A percentile compares a stretch with the other conserved stretches of the same genome.
Conservation (phyloP, 2,329 filamentous ascomycete genomes). For the Microdochium bolleyi region DNA sequence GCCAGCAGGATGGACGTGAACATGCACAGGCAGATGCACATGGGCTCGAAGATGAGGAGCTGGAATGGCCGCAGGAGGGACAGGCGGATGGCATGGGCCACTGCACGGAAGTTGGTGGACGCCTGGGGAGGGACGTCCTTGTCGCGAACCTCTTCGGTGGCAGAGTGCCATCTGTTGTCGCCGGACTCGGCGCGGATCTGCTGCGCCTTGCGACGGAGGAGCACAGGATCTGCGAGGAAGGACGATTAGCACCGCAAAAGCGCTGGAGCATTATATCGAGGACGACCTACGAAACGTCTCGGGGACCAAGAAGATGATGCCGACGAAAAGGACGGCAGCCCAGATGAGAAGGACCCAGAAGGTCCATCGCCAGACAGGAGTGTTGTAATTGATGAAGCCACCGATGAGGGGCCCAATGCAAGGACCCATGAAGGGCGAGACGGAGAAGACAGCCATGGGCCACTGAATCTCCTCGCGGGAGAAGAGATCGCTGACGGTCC, state of each 20-base stretch:
- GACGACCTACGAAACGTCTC: constrained; percentile 69
- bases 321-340: constrained; percentile 54
- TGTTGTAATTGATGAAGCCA: constrained; percentile 75
- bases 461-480: constrained; percentile 57
- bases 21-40: constrained; percentile 75
- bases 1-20: constrained; percentile 81
- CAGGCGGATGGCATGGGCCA: constrained; percentile 48
- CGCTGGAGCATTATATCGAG: constrained; percentile 27
- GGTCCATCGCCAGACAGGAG: constrained; percentile 65
- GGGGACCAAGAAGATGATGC: constrained; percentile 67
- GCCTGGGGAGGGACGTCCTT: constrained; percentile 1
- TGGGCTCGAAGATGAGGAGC: constrained; percentile 73
- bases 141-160: constrained; percentile 64
- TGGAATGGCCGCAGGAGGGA: constrained; percentile 67
- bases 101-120: constrained; percentile 32
- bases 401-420: constrained; percentile 55
- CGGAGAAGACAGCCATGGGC: constrained; percentile 77
- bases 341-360: constrained; percentile 80
- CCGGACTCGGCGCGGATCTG: constrained; percentile 65
- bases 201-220: constrained; percentile 66
- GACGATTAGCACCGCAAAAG: not conserved
- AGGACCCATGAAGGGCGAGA: constrained; percentile 56
- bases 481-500: constrained; percentile 79
- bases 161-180: constrained; percentile 68
- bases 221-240: constrained; percentile 44